Base-by-base conservation (phyloP, 1,139 yeast species). In the Pichia norvegensis region DNA sequence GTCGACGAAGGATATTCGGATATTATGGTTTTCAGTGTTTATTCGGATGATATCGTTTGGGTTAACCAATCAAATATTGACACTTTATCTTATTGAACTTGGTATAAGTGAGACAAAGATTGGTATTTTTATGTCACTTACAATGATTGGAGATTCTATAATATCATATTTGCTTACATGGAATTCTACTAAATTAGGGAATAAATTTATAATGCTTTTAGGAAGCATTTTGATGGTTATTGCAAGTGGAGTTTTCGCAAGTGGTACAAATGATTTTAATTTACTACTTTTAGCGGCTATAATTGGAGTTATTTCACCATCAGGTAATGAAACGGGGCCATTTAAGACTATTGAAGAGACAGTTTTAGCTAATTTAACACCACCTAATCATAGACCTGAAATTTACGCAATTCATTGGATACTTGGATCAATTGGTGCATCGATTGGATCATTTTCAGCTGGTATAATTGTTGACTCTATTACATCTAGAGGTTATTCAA, bases 311-410 rank as follows among this genome's bases (percentile, higher is more conserved):
- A 83, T 88, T 5, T 85, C 95, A 1, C 95, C 96, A 1, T 79
- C 90, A 35, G 95, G 96, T 16, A 92, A 83, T 57, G 97, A 88
- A 59, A 86, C 92, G 0, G 97, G 97, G 0, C 97, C 97, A 0
- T 88, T 88, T 65, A 83, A 85, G 58, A 79, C 95, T 1, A 79
- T 88, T 20, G 97, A 88, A 60, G 96, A 88, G 60, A 84, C 95
- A 0, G 75, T 85, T 29, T 70, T 88, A 47, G 95, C 96, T 0
- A 95, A 86, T 63, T 66, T 88, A 54, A 82, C 95, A 0, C 78
- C 82, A 0, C 72, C 72, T 42, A 72, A 70, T 42, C 76, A 77
- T 47, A 69, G 95, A 40, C 83, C 95, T 0, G 87, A 81, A 51
- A 70, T 86, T 1, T 87, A 80, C 67, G 88, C 95, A 0, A 72